Conservation (phyloP, 805 yeast genomes). For the Dipodascus geniculatus region DNA sequence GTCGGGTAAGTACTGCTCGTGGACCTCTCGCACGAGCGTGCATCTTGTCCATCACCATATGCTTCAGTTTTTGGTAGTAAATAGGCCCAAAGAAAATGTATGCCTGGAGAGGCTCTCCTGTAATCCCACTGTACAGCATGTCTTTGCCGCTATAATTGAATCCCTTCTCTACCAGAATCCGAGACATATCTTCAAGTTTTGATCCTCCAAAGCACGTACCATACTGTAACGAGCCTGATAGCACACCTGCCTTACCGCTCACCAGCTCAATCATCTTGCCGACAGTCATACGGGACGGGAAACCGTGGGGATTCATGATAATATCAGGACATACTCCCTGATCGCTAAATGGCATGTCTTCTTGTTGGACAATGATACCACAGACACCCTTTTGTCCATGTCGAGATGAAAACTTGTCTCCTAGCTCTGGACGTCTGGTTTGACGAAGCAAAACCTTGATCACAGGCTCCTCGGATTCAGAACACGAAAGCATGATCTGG, state of each 20-base stretch:
- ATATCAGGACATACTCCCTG: conserved; percentile 89
- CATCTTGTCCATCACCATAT: conserved; percentile 98
- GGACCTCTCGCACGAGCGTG: conserved; percentile 99
- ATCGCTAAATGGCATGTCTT: conserved; percentile 92
- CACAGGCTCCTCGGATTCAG: conserved; percentile 90
- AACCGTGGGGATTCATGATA: conserved; percentile 98
- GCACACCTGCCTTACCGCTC: conserved; percentile 95
- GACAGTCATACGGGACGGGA: conserved; percentile 99
- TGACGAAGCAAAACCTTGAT: conserved; percentile 88
- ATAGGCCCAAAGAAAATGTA: conserved; percentile 98
- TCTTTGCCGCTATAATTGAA: conserved; percentile 94
- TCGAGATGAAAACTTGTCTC: conserved; percentile 94
- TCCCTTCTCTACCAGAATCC: conserved; percentile 80
- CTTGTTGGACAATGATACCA: conserved; percentile 95
- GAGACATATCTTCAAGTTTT: conserved; percentile 89
- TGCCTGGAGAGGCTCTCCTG: conserved; percentile 95
- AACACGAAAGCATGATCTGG: conserved; percentile 94
- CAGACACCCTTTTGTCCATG: conserved; percentile 99
- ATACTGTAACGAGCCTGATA: conserved; percentile 82
- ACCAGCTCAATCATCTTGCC: conserved; percentile 96
- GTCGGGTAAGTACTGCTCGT: conserved; percentile 93
- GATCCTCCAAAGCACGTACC: conserved; percentile 99
- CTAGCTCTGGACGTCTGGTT: conserved; percentile 93
- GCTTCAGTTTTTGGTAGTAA: conserved; percentile 94
- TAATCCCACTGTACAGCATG: conserved; percentile 92